Evolutionary conservation across 352 stramenopile genomes (phyloP).

Genomic region (Globisporangium sylvaticum): DNA sequence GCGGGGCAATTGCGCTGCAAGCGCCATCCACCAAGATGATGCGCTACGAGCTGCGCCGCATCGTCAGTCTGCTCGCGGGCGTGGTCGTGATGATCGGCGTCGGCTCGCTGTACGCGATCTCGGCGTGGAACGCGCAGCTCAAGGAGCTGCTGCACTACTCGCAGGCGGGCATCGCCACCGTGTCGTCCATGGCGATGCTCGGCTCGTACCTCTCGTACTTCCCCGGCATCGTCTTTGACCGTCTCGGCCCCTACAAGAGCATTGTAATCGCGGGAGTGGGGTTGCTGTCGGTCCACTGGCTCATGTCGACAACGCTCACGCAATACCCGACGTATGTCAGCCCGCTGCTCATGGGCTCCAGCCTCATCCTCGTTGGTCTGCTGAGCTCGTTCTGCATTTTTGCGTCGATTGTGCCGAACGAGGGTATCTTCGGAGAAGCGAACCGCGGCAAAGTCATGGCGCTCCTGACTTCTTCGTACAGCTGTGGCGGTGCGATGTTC

Average conservation of each 20-base stretch:
- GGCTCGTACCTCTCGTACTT: conserved; percentile 77
- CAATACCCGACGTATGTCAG: conserved; percentile 35
- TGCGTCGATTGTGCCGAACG: conserved; percentile 70
- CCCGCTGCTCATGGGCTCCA: conserved; percentile 45
- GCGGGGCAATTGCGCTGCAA: no score
- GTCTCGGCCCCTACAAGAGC: conserved; percentile 55
- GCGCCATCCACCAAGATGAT: background rate
- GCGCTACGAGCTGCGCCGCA: conserved; percentile 21
- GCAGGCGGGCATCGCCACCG: conserved; percentile 65
- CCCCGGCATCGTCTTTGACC: conserved; percentile 69
- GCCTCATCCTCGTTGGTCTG: conserved; percentile 57
- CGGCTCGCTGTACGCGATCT: conserved; percentile 77
- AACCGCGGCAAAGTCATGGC: conserved; percentile 81
- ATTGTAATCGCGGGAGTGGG: conserved; percentile 40
- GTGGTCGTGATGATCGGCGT: conserved; percentile 68
- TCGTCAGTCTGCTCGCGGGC: conserved; percentile 49
- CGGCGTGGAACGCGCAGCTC: conserved; percentile 80
- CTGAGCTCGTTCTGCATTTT: conserved; percentile 75
- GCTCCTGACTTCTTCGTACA: conserved; percentile 66
- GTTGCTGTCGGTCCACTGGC: conserved; percentile 36
- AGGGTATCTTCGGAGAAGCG: conserved; percentile 64
- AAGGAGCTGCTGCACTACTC: conserved; percentile 73
- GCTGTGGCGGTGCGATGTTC: conserved; percentile 72
- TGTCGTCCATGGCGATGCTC: conserved; percentile 72
- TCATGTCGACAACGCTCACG: conserved; percentile 42